These are phyloP conservation scores for Thuja plicata DNA, from an alignment of 83 land plant species.

Conservation along the genomic window DNA sequence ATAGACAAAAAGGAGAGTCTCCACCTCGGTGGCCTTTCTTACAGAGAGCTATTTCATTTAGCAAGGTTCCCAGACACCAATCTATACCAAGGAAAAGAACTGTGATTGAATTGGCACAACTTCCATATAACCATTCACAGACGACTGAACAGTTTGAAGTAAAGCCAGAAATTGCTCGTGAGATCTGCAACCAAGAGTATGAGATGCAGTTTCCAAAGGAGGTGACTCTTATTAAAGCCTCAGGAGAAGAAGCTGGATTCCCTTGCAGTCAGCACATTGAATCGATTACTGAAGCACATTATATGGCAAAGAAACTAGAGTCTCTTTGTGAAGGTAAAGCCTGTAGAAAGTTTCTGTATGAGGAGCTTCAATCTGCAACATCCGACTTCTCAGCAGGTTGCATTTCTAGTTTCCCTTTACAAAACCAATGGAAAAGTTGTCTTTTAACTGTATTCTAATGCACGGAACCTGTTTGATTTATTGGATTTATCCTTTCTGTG, in stretches of 20 bases:
- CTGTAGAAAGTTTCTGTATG: constrained; percentile 57
- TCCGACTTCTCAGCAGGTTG: constrained; percentile 73
- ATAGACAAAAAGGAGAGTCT: neutral
- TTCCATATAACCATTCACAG: constrained; percentile 48
- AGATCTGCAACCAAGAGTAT: constrained; percentile 19
- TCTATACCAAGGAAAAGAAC: constrained; percentile 33
- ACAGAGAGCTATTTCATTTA: constrained; percentile 29
- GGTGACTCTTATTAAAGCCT: constrained; percentile 26
- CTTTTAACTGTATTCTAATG: neutral
- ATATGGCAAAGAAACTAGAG: constrained; percentile 41
- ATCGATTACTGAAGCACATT: neutral
- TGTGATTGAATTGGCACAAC: constrained; percentile 79
- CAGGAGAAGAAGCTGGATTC: constrained; percentile 5
- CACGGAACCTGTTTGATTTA: neutral
- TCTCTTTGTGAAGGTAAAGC: constrained; percentile 51
- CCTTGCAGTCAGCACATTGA: constrained; percentile 1
- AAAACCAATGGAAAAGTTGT: neutral
- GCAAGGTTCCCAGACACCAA: constrained; percentile 9
- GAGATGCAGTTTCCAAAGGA: constrained; percentile 2
- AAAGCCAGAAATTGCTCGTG: constrained; percentile 7
- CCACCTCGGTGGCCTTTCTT: constrained; percentile 78
- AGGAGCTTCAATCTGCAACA: constrained; percentile 77
- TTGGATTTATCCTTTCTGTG: neutral
- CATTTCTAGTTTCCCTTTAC: neutral
- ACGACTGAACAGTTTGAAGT: constrained; percentile 7